A percentile compares a stretch with the other conserved stretches of the same genome.
phyloP scores from a whole-genome alignment of 768 basidiomycete genomes.

The Lentinus brumalis region DNA sequence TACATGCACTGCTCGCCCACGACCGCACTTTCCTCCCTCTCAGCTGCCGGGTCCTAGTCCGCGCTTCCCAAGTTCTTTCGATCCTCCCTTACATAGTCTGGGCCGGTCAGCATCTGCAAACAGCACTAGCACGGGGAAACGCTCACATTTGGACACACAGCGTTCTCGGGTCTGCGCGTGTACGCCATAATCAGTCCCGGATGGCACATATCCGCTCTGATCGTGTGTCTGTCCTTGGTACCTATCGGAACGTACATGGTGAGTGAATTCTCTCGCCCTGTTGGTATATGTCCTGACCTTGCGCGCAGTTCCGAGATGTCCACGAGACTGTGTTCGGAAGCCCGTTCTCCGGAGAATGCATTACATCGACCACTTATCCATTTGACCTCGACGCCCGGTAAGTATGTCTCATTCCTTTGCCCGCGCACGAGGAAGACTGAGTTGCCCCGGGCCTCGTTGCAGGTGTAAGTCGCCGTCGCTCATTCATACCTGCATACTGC shows the following conservation, averaged over 20 bases:
- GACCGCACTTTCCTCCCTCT: neutral
- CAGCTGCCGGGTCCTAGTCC: neutral
- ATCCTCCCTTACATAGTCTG: constrained; percentile 8
- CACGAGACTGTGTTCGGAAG: neutral
- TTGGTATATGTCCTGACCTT: neutral
- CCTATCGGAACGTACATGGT: constrained; percentile 13
- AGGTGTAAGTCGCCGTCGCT: too few species aligned
- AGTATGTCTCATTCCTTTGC: too few species aligned
- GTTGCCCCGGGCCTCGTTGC: too few species aligned
- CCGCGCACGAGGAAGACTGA: too few species aligned
- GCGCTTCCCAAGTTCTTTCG: constrained; percentile 5
- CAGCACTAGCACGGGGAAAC: neutral
- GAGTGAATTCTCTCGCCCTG: too few species aligned
- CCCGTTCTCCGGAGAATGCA: neutral
- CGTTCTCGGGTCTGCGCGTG: constrained; percentile 8
- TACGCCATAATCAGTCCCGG: constrained; percentile 2
- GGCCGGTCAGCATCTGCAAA: neutral
- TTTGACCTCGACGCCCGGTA: too few species aligned
- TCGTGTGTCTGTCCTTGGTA: neutral
- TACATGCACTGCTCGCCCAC: neutral
- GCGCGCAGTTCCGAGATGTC: constrained; percentile 1
- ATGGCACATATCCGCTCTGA: constrained; percentile 2
- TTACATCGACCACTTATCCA: neutral
- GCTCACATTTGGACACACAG: neutral
- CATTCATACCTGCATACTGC: too few species aligned